A percentile compares a stretch with the other conserved stretches of the same genome.
phyloP scores from a whole-genome alignment of 192 early-diverging fungal species.

The Allomyces arbusculus region DNA sequence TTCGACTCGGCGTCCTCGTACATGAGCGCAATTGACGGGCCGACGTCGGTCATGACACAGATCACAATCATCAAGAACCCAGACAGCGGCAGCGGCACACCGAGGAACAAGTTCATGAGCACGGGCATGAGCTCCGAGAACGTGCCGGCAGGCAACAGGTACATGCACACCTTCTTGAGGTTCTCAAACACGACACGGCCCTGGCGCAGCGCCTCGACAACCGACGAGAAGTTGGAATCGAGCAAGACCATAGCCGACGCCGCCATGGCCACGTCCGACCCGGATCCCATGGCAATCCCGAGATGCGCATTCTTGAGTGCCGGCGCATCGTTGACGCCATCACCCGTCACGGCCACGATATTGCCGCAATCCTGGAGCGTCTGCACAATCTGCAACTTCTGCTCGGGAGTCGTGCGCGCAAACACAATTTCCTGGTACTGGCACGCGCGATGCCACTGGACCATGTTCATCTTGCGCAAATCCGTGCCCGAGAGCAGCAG shows the following conservation, averaged over 20 bases:
- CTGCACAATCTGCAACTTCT: constrained; percentile 55
- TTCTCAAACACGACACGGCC: constrained; percentile 75
- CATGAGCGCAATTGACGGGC: constrained; percentile 45
- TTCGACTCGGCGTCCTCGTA: constrained; percentile 57
- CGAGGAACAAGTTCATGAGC: constrained; percentile 55
- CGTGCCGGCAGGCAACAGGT: constrained; percentile 56
- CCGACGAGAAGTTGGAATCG: constrained; percentile 34
- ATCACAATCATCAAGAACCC: constrained; percentile 45
- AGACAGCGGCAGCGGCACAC: constrained; percentile 55
- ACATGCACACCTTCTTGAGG: constrained; percentile 67
- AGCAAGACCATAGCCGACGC: constrained; percentile 44
- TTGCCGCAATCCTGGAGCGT: constrained; percentile 45
- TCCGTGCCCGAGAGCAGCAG: constrained; percentile 50
- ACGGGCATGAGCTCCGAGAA: constrained; percentile 59
- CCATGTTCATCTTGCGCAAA: constrained; percentile 28
- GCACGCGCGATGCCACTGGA: constrained; percentile 48
- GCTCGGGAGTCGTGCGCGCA: constrained; percentile 73
- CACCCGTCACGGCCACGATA: constrained; percentile 73
- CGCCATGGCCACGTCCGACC: constrained; percentile 57
- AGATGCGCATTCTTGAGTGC: constrained; percentile 80
- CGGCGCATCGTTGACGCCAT: constrained; percentile 81
- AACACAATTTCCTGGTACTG: constrained; percentile 59
- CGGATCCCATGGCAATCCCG: constrained; percentile 68
- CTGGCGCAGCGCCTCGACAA: constrained; percentile 50
- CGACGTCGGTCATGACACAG: constrained; percentile 28